A percentile compares a stretch with the other conserved stretches of the same genome.
Conservation (phyloP, 75 land plant species). For the Adiantum capillusveneris region DNA sequence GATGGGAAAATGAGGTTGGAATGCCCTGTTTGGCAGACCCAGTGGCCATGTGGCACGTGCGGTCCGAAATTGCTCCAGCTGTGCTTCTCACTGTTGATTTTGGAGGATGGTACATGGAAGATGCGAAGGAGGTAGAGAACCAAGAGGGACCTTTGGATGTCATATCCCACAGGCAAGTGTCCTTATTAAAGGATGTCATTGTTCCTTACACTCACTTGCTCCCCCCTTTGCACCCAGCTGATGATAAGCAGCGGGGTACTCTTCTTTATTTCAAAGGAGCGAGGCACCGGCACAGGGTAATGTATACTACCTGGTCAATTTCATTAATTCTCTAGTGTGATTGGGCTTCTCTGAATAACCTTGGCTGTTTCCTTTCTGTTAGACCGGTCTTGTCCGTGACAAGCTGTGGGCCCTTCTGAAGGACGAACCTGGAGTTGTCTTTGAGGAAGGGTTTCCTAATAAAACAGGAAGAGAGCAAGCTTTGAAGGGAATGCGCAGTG, state of each 20-base stretch:
- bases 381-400: constrained; percentile 77
- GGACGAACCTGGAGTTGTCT: constrained; percentile 47
- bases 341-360: too few species aligned
- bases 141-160: constrained; percentile 15
- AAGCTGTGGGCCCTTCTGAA: constrained; percentile 71
- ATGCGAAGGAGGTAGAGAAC: constrained; percentile 36
- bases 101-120: constrained; percentile 81
- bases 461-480: constrained; percentile 77
- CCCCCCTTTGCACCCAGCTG: constrained; percentile 46
- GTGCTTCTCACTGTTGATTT: constrained; percentile 78
- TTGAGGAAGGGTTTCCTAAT: constrained; percentile 93
- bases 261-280: constrained; percentile 85
- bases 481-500: constrained; percentile 62
- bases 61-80: constrained; percentile 60
- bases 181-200: constrained; percentile 74
- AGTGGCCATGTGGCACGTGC: constrained; percentile 88
- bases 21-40: constrained; percentile 90
- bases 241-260: constrained; percentile 31
- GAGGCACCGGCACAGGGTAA: constrained; percentile 76
- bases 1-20: constrained; percentile 1
- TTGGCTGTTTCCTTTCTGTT: constrained; percentile 1
- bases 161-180: constrained; percentile 75
- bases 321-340: too few species aligned
- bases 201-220: constrained; percentile 87
- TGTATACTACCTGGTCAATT: too few species aligned